Base-by-base conservation (phyloP, 306 rosid genomes). In the Cucumis melo region DNA sequence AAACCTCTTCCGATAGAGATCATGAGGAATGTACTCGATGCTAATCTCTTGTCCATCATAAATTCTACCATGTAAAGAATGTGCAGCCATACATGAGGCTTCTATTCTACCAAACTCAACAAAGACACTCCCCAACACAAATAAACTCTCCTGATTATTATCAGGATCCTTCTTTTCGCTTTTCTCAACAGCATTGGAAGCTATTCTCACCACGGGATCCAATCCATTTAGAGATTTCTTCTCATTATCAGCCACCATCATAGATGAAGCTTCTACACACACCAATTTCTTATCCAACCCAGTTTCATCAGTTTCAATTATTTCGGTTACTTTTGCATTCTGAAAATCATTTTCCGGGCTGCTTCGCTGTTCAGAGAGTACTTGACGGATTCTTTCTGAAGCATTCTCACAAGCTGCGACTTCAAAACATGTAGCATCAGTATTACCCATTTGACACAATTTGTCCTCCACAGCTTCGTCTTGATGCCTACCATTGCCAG, bases 71-170 rank as follows among this genome's bases (percentile, higher is more conserved):
- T 92, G 92, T 75, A 94, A 83, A 88, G 87, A 84, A 74, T 89
- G 96, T 29, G 98, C 99, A 9, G 95, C 97, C 10, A 27, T 55
- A 77, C 86, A 76, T 68, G 93, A 84, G 44, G 92, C 92, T 83
- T 94, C 99, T 16, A 84, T 78, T 84, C 98, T 87, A 77, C 86
- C 90, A 58, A 84, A 94, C 88, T 94, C 98, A 51, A 94, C 99
- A 75, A 92, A 81, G 82, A 94, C 80, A 59, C 90, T 82, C 70
- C 93, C 93, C 10, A 73, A 75, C 82, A 85, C 93, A 78, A 88
- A 85, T 80, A 79, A 83, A 57, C 74, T 67, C 44, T 48, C 83
- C 20, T 23, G 24, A 83, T 32, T 60, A 60, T 77, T 73, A 73
- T 80, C 82, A 65, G 27, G 70, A 24, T 87, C 84, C 75, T 75